Conservation (phyloP, 768 basidiomycete genomes). For the Ramaria sp. region DNA sequence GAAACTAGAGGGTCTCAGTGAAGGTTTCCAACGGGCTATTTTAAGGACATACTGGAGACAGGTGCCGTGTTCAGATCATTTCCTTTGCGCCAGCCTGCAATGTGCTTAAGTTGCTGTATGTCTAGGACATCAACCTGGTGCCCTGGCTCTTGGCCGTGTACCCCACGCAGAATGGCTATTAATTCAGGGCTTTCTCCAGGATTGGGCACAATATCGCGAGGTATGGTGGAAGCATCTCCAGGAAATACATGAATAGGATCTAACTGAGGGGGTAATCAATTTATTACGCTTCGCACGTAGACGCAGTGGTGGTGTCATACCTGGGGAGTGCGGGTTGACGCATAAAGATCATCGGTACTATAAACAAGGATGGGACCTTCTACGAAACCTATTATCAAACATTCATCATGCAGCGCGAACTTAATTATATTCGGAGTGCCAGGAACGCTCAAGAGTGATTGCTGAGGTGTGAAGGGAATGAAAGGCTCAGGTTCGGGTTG, state of each 20-base stretch:
- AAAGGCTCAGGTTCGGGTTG: conserved; percentile 32
- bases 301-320: neutral
- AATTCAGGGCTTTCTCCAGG: conserved; percentile 12
- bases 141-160: conserved; percentile 5
- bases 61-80: conserved; percentile 31
- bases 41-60: conserved; percentile 40
- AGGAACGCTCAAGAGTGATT: conserved; percentile 32
- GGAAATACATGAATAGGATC: conserved; percentile 2
- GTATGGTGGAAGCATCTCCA: conserved; percentile 1
- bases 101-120: neutral
- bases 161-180: conserved; percentile 11
- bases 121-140: conserved; percentile 11
- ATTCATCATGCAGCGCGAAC: conserved; percentile 50
- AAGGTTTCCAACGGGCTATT: neutral
- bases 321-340: neutral
- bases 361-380: conserved; percentile 45
- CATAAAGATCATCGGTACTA: neutral
- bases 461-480: conserved; percentile 39
- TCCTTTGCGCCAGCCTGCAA: conserved; percentile 10
- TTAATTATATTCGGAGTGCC: conserved; percentile 41
- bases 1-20: conserved; percentile 36
- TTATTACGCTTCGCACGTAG: neutral
- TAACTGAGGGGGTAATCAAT: neutral
- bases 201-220: conserved; percentile 10
- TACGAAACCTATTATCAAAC: conserved; percentile 46